Conservation (phyloP, 2,329 filamentous ascomycete genomes). For the Emericellopsis cladophorae region DNA sequence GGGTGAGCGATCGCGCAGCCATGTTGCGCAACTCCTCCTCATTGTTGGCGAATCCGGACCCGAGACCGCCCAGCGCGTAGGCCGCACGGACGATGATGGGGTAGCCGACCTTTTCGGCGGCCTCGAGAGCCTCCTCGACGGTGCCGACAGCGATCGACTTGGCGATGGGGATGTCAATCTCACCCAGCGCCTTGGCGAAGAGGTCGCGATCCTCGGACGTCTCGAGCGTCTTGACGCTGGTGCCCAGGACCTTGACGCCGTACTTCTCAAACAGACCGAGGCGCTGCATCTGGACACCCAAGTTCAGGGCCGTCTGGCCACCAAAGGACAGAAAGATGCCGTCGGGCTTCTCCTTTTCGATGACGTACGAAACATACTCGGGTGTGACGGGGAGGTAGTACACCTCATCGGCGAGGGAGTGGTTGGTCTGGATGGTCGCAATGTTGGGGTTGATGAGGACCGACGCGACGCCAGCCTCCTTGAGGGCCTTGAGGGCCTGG, state of each 20-base stretch:
- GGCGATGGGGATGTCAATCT: constrained; percentile 95
- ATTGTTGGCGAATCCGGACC: constrained; percentile 92
- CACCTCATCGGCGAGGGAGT: constrained; percentile 90
- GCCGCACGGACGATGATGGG: constrained; percentile 97
- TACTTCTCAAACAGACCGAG: constrained; percentile 93
- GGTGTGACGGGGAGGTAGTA: constrained; percentile 97
- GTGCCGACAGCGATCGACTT: constrained; percentile 89
- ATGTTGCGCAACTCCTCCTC: constrained; percentile 87
- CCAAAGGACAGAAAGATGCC: constrained; percentile 96
- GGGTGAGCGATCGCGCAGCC: constrained; percentile 80
- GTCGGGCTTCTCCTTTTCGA: constrained; percentile 90
- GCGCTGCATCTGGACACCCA: constrained; percentile 95
- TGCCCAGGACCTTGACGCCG: constrained; percentile 89
- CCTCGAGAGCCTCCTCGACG: constrained; percentile 81
- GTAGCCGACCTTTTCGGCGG: constrained; percentile 79
- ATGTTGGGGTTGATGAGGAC: constrained; percentile 98
- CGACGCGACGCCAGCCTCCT: constrained; percentile 83
- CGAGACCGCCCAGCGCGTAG: constrained; percentile 90
- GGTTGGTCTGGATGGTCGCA: constrained; percentile 94
- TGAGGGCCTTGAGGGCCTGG: constrained; percentile 91
- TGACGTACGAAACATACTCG: constrained; percentile 95
- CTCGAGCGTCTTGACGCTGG: constrained; percentile 86
- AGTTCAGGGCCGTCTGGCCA: constrained; percentile 91
- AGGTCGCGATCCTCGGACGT: constrained; percentile 92
- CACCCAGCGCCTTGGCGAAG: constrained; percentile 88